phyloP scores from a whole-genome alignment of 805 yeast species.

The Sugiyamaella boreocaroliniensis region DNA sequence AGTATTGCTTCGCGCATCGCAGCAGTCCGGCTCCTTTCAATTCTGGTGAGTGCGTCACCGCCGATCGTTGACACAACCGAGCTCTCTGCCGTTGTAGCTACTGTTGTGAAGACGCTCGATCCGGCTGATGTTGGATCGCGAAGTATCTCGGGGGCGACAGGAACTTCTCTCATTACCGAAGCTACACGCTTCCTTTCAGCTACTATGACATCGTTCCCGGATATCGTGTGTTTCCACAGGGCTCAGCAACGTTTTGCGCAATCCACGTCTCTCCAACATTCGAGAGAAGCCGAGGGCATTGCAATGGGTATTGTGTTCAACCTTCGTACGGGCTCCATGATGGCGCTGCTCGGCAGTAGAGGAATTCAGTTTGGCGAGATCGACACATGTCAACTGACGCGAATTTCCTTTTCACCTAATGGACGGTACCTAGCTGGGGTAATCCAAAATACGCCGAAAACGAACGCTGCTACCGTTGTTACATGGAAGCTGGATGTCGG shows the following conservation, averaged over 20 bases:
- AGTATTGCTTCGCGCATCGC: constrained; percentile 14
- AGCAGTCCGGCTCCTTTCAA: constrained; percentile 16
- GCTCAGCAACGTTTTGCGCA: constrained; percentile 21
- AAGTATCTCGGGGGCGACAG: constrained; percentile 10
- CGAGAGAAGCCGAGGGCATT: not conserved
- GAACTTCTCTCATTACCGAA: constrained; percentile 18
- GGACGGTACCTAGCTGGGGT: constrained; percentile 12
- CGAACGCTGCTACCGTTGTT: not conserved
- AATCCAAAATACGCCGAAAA: constrained; percentile 1
- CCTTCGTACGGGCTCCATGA: constrained; percentile 15
- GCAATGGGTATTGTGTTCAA: constrained; percentile 20
- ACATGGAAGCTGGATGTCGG: constrained; percentile 3
- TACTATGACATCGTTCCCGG: constrained; percentile 15
- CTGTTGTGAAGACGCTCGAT: constrained; percentile 16
- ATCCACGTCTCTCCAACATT: not conserved
- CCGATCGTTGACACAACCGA: constrained; percentile 8
- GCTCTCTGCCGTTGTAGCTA: constrained; percentile 16
- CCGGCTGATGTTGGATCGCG: constrained; percentile 10
- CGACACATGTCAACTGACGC: not conserved
- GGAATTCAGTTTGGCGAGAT: not conserved
- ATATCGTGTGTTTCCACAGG: constrained; percentile 20
- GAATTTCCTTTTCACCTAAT: constrained; percentile 17
- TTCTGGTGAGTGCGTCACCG: constrained; percentile 6
- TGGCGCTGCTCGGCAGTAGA: constrained; percentile 13
- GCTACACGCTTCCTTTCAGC: constrained; percentile 17